phyloP scores from a whole-genome alignment of 108 stramenopile species.

The Nitzschia palea region DNA sequence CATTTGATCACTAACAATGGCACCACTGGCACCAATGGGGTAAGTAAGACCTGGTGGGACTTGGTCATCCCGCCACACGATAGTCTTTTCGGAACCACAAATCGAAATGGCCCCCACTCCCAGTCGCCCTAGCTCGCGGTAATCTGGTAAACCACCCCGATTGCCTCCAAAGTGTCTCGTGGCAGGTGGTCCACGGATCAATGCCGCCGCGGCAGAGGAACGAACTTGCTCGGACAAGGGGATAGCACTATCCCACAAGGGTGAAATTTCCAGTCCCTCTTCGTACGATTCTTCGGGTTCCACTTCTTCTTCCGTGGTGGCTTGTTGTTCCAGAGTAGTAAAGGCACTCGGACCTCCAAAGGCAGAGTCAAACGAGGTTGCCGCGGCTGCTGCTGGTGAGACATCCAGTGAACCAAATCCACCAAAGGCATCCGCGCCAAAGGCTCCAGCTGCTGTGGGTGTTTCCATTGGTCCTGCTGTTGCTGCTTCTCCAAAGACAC shows the following conservation, averaged over 20 bases:
- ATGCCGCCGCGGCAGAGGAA: conserved; percentile 76
- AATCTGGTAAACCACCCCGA: conserved; percentile 71
- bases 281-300: conserved; percentile 21
- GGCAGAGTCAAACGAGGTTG: conserved; percentile 13
- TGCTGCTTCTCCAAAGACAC: background rate
- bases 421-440: conserved; percentile 27
- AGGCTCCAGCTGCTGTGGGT: conserved; percentile 1
- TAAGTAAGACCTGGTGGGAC: conserved; percentile 79
- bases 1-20: conserved; percentile 84
- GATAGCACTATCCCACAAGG: conserved; percentile 55
- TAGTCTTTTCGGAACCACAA: conserved; percentile 86
- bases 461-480: background rate
- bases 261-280: conserved; percentile 28
- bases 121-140: conserved; percentile 43
- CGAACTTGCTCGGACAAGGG: conserved; percentile 72
- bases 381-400: background rate
- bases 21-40: conserved; percentile 87
- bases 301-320: background rate
- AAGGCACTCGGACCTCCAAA: conserved; percentile 3
- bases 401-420: background rate
- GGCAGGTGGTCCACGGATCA: conserved; percentile 86
- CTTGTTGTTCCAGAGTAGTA: background rate
- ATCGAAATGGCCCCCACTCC: conserved; percentile 84
- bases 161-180: conserved; percentile 89
- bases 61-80: conserved; percentile 73